Percentiles rank a stretch among this genome's conserved stretches.
Conservation (phyloP, 768 basidiomycete species). For the Mycena olivaceomarginata region DNA sequence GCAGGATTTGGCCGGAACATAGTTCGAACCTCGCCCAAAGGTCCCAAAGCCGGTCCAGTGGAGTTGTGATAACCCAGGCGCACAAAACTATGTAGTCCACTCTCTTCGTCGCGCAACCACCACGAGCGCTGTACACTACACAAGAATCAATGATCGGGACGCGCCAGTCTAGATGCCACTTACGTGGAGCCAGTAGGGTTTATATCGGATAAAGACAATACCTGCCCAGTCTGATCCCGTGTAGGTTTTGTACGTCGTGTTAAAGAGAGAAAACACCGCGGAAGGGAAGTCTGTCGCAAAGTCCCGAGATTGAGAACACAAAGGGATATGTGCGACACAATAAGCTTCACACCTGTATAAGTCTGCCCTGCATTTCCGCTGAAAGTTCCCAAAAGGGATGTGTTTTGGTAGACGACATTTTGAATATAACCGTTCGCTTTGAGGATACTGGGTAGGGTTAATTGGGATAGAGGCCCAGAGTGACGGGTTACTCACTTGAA, state of each 20-base stretch:
- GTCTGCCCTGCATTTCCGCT: too few relatives aligned
- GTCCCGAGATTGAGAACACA: too few relatives aligned
- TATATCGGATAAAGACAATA: slow-evolving; percentile 51
- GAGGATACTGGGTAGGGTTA: too few relatives aligned
- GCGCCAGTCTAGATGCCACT: not conserved
- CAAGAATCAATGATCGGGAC: too few relatives aligned
- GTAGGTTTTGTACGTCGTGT: slow-evolving; percentile 30
- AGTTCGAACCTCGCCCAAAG: slow-evolving; percentile 51
- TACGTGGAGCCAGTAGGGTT: slow-evolving; percentile 38
- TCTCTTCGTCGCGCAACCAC: slow-evolving; percentile 51
- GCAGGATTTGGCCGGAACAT: slow-evolving; percentile 51
- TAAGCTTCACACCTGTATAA: too few relatives aligned
- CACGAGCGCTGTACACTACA: slow-evolving; percentile 50
- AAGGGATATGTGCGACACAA: too few relatives aligned
- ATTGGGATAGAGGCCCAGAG: too few relatives aligned
- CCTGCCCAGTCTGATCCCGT: slow-evolving; percentile 48
- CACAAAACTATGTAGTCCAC: slow-evolving; percentile 51
- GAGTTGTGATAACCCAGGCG: slow-evolving; percentile 49
- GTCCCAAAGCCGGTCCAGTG: slow-evolving; percentile 42
- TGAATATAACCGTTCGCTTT: too few relatives aligned
- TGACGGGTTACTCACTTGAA: too few relatives aligned
- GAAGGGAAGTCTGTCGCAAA: slow-evolving; percentile 46
- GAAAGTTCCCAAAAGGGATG: too few relatives aligned
- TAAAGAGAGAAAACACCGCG: slow-evolving; percentile 40
- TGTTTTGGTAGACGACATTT: too few relatives aligned